phyloP scores from a whole-genome alignment of 192 early-diverging fungal genomes.

The Gaertneriomyces semiglobifer region DNA sequence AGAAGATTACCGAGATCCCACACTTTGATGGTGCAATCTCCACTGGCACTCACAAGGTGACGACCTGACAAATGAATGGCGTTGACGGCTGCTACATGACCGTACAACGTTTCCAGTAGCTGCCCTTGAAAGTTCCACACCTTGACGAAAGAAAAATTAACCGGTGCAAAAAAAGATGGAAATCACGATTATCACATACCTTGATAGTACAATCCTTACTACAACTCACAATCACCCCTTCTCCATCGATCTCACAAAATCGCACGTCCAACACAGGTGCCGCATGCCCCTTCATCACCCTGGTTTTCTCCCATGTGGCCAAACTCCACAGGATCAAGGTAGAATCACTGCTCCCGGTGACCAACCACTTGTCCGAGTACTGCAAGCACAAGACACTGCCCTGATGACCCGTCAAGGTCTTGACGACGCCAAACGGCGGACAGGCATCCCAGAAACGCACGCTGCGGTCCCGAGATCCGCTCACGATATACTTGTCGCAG shows the following conservation, averaged over 20 bases:
- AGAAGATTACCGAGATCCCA: slow-evolving; percentile 55
- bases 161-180: no score
- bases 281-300: slow-evolving; percentile 68
- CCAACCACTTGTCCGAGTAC: slow-evolving; percentile 45
- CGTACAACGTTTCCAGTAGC: slow-evolving; percentile 62
- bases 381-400: slow-evolving; percentile 58
- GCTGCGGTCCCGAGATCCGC: slow-evolving; percentile 48
- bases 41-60: slow-evolving; percentile 78
- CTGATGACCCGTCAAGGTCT: slow-evolving; percentile 39
- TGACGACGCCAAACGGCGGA: not conserved
- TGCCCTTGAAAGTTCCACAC: slow-evolving; percentile 44
- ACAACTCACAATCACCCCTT: slow-evolving; percentile 71
- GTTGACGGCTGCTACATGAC: slow-evolving; percentile 94
- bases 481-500: slow-evolving; percentile 38
- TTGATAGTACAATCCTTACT: slow-evolving; percentile 91
- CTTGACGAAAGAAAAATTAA: no score
- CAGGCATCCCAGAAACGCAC: slow-evolving; percentile 48
- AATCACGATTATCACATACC: slow-evolving; percentile 62
- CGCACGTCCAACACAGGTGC: slow-evolving; percentile 83
- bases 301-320: slow-evolving; percentile 39
- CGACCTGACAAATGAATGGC: slow-evolving; percentile 73
- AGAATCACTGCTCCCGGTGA: slow-evolving; percentile 51
- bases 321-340: slow-evolving; percentile 59
- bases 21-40: slow-evolving; percentile 78
- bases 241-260: slow-evolving; percentile 50